Conservation (phyloP, 371 early-diverging fungal species). For the Circinella minor region DNA sequence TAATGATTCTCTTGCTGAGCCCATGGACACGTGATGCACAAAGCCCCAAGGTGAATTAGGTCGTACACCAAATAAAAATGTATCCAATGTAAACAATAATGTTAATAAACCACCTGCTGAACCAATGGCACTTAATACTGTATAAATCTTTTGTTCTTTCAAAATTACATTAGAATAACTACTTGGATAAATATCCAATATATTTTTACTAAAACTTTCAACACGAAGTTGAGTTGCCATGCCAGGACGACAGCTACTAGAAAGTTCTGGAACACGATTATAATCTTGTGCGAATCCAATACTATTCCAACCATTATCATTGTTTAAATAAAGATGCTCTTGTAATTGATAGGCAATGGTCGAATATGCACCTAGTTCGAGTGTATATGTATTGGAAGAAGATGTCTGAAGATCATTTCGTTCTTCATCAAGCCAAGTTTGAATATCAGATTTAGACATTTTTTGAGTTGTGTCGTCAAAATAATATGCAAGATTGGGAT, state of each 20-base stretch:
- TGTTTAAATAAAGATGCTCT: slow-evolving; percentile 21
- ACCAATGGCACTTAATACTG: slow-evolving; percentile 32
- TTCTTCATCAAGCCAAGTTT: slow-evolving; percentile 26
- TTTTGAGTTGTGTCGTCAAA: slow-evolving; percentile 18
- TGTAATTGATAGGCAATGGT: slow-evolving; percentile 27
- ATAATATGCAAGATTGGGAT: slow-evolving; percentile 29
- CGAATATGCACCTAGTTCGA: slow-evolving; percentile 19
- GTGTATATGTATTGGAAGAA: slow-evolving; percentile 20
- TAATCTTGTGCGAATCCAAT: slow-evolving; percentile 27
- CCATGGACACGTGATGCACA: slow-evolving; percentile 44
- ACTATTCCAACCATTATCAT: slow-evolving; percentile 30
- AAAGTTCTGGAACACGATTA: slow-evolving; percentile 23
- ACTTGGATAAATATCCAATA: slow-evolving; percentile 20
- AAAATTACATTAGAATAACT: slow-evolving; percentile 8
- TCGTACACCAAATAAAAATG: slow-evolving; percentile 41
- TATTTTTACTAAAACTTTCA: background rate
- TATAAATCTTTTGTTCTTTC: slow-evolving; percentile 30
- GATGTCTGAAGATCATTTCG: slow-evolving; percentile 28
- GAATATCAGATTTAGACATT: slow-evolving; percentile 13
- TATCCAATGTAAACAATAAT: slow-evolving; percentile 35
- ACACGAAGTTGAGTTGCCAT: background rate
- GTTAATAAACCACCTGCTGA: slow-evolving; percentile 41
- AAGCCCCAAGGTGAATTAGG: slow-evolving; percentile 47
- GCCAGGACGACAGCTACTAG: slow-evolving; percentile 18
- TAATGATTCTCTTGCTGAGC: slow-evolving; percentile 20